phyloP scores from a whole-genome alignment of 2,329 filamentous ascomycete genomes.

The Pseudogymnoascus sp. region DNA sequence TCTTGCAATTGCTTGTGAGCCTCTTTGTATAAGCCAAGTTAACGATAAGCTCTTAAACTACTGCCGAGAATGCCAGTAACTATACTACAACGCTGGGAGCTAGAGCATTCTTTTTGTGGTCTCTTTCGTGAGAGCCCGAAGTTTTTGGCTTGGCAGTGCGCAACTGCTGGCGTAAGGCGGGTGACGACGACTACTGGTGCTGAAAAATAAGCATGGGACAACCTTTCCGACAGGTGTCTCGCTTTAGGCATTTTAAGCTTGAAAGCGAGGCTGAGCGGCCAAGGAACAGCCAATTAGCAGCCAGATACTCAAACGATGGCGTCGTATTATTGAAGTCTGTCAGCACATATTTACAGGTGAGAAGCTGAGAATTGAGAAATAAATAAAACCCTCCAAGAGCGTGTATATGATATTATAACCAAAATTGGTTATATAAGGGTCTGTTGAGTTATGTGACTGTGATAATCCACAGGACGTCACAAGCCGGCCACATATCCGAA shows the following conservation, averaged over 20 bases:
- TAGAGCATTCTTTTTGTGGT: constrained; percentile 1
- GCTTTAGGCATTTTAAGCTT: neutral
- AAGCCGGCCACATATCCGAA: neutral
- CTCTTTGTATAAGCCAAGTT: neutral
- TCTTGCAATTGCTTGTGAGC: neutral
- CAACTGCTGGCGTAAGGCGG: neutral
- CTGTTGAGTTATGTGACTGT: neutral
- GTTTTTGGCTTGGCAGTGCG: neutral
- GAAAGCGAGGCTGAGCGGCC: neutral
- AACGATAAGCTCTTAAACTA: neutral
- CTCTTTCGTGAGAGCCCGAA: neutral
- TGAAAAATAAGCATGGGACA: neutral
- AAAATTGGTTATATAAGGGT: neutral
- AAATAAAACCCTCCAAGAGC: neutral
- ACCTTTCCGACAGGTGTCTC: neutral
- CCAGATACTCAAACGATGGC: neutral
- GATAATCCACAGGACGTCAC: neutral
- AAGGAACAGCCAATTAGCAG: neutral
- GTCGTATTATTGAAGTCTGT: neutral
- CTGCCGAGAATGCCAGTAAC: neutral
- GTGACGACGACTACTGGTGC: neutral
- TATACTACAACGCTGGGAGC: neutral
- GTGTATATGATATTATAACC: neutral
- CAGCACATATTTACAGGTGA: neutral
- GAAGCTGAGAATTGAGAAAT: too few species aligned